Conservation (phyloP, 345 rosid genomes). For the Linum usitatissimum region DNA sequence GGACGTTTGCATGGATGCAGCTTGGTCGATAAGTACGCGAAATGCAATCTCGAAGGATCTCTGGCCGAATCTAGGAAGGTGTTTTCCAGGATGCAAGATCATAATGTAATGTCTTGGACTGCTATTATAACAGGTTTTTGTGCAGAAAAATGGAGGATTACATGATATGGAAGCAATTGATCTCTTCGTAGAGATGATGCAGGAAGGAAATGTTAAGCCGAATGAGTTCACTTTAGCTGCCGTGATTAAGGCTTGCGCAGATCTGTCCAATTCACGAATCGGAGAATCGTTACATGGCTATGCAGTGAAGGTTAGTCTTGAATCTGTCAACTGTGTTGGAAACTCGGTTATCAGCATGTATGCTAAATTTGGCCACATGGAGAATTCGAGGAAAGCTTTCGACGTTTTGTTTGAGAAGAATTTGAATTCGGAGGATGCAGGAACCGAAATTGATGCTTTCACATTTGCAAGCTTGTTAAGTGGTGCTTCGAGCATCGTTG, state of each 20-base stretch:
- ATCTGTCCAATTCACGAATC: constrained; percentile 25
- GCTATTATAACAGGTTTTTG: constrained; percentile 52
- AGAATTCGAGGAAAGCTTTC: constrained; percentile 52
- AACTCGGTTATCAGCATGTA: constrained; percentile 65
- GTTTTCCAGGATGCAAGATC: constrained; percentile 50
- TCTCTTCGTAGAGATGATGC: constrained; percentile 44
- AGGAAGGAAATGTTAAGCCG: constrained; percentile 29
- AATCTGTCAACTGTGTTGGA: constrained; percentile 42
- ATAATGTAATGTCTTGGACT: constrained; percentile 65
- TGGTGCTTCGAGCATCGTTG: constrained; percentile 50
- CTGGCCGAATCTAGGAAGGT: constrained; percentile 43
- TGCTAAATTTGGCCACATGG: constrained; percentile 45
- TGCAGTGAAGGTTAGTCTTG: constrained; percentile 47
- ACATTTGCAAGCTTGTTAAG: constrained; percentile 61
- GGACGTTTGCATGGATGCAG: constrained; percentile 64
- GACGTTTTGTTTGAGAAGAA: constrained; percentile 48
- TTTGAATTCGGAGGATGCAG: constrained; percentile 37
- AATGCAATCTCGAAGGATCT: constrained; percentile 40
- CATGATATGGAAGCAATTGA: constrained; percentile 34
- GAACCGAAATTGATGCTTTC: constrained; percentile 38
- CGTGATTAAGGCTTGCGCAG: constrained; percentile 55
- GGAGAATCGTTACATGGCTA: constrained; percentile 43
- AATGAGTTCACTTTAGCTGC: constrained; percentile 69
- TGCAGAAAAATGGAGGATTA: constrained; percentile 21
- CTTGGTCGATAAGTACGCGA: constrained; percentile 68